Base-by-base conservation (phyloP, 2,329 filamentous ascomycete species). In the Apiospora phragmitis region DNA sequence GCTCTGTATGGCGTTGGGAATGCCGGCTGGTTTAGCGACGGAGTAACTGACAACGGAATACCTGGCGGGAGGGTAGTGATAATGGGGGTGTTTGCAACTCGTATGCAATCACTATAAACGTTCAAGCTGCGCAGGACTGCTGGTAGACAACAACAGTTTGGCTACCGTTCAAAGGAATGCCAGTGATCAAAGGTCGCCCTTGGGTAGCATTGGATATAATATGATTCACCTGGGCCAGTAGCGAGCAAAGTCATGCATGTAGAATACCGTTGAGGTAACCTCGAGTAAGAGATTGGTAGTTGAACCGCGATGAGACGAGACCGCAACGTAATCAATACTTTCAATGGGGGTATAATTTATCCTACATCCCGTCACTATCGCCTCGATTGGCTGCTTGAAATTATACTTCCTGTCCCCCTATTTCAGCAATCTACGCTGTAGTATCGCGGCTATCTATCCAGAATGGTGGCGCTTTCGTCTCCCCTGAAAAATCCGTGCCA, bases 301-400 rank as follows among this genome's bases (percentile, higher is more conserved):
- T 62, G 32, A n/a, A n/a, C 32, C 18, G 35, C 21, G 38, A 24
- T 12, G 18, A n/a, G 47, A 62, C 21, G 6, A 38, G 18, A 32
- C 32, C 35, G 51, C 18, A 62, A 38, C 29, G 21, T 2, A 62
- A 62, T 62, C 55, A 62, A 4, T 38, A 35, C 18, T 38, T 38
- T n/a, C 55, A 62, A 38, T n/a, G 32, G 32, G 49, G 55, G 55
- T 62, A 62, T 62, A 62, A 62, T 38, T n/a, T 38, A 62, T 32
- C 29, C 55, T 62, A 38, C 55, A 35, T 62, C 29, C 55, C 55
- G 29, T 55, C 26, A 16, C 55, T 62, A 62, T 62, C 55, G 18
- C 18, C 55, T 62, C 32, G 55, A 35, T 62, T 62, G 18, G 55
- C 55, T 38, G 9, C 9, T 62, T 62, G 29, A 4, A 38, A 62